Base-by-base conservation (phyloP, 345 rosid genomes). In the Hibiscus trionum region DNA sequence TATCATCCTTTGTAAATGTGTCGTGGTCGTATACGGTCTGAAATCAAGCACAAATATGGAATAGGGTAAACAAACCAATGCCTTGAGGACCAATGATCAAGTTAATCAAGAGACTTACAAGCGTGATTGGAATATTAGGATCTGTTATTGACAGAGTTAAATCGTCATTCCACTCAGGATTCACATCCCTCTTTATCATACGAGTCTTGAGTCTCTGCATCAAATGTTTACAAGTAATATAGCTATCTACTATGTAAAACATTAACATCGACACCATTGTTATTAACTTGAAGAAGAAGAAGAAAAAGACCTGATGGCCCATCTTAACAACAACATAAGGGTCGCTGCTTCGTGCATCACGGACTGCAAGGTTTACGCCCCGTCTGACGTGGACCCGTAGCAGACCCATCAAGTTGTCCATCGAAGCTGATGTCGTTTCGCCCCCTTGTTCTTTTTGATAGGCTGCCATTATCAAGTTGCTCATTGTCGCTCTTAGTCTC, bases 121-220 rank as follows among this genome's bases (percentile, higher is more conserved):
- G 5, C 35, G 35, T 9, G 49, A 44, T 0, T 46, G 90, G 85
- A 46, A 78, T 64, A 73, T 59, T 77, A 57, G 93, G 80, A 83
- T 94, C 96, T 15, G 86, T 79, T 55, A 95, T 77, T 27, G 97
- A 87, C 49, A 95, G 90, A 49, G 99, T 92, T 42, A 95, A 76
- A 78, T 90, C 96, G 72, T 95, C 98, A 64, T 96, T 88, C 99
- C 98, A 93, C 74, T 82, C 87, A 11, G 98, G 99, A 77, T 96
- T 95, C 4, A 93, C 87, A 70, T 88, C 88, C 80, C 80, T 93
- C 72, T 80, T 86, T 29, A 96, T 82, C 2, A 91, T 93, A 39
- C 96, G 91, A 71, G 96, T 96, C 90, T 88, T 95, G 73, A 96
- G 50, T 79, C 79, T 93, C 98, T 90, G 86, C 85, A 11, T 11